These are phyloP conservation scores for Hypoxylon sp. DNA, from an alignment of 2,329 filamentous ascomycete species.

Conservation along the genomic window DNA sequence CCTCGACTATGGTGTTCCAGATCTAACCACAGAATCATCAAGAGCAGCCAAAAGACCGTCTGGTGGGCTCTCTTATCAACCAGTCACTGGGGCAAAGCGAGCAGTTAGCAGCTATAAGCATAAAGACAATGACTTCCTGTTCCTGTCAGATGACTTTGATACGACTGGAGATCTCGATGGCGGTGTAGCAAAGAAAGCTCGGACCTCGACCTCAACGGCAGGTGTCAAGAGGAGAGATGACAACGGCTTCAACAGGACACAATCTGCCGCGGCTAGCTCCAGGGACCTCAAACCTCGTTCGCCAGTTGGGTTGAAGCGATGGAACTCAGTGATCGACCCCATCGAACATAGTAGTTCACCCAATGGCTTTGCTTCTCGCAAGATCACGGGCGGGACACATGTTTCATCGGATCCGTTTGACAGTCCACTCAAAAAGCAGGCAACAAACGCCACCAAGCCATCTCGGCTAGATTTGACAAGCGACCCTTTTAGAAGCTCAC, in stretches of 20 bases:
- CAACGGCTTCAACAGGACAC: conserved; percentile 34
- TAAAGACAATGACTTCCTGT: conserved; percentile 51
- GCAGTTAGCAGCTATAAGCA: conserved; percentile 25
- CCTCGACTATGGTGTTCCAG: conserved; percentile 32
- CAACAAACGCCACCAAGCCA: conserved; percentile 14
- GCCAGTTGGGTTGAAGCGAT: conserved; percentile 41
- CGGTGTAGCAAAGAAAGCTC: conserved; percentile 45
- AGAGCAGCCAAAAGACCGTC: conserved; percentile 10
- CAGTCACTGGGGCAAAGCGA: conserved; percentile 38
- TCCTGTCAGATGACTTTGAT: conserved; percentile 61
- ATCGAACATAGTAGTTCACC: conserved; percentile 53
- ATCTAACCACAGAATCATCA: conserved; percentile 17
- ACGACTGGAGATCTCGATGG: conserved; percentile 58
- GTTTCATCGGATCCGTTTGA: conserved; percentile 46
- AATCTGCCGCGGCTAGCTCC: conserved; percentile 35
- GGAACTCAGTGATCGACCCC: conserved; percentile 48
- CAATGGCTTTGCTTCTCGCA: conserved; percentile 3
- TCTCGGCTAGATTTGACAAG: conserved; percentile 28
- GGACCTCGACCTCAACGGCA: conserved; percentile 30
- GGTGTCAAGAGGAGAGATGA: conserved; percentile 16
- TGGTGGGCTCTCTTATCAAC: conserved; percentile 1
- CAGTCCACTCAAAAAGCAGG: conserved; percentile 41
- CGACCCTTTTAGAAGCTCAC: conserved; percentile 50
- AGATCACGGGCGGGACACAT: conserved; percentile 19
- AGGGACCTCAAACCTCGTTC: conserved; percentile 26